Evolutionary conservation across 345 rosid genomes (phyloP).

Genomic region (Linum usitatissimum): DNA sequence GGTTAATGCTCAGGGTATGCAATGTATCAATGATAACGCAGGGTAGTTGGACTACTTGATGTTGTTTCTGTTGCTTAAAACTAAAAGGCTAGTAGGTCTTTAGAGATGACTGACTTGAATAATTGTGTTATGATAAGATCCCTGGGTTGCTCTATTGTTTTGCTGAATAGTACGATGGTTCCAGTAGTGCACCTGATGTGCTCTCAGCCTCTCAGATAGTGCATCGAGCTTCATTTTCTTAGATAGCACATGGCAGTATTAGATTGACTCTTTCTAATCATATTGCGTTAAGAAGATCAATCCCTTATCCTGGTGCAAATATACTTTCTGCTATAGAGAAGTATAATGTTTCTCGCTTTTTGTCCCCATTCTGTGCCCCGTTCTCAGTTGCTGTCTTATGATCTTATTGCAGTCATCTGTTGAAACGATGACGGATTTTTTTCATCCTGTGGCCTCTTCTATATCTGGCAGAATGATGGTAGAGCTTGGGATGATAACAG

Average conservation of each 20-base stretch:
- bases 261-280: not conserved
- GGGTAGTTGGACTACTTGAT: not conserved
- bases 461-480: conserved; percentile 94
- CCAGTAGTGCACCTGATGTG: not conserved
- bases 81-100: not conserved
- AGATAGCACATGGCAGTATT: not conserved
- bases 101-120: not conserved
- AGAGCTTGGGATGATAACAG: conserved; percentile 87
- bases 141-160: not conserved
- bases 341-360: not conserved
- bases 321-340: not conserved
- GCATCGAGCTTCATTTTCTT: not conserved
- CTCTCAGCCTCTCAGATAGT: not conserved
- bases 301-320: not conserved
- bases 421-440: conserved; percentile 59
- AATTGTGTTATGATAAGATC: not conserved
- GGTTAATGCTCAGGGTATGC: too few species aligned
- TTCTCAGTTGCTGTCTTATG: conserved; percentile 5
- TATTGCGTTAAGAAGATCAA: too few species aligned
- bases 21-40: not conserved
- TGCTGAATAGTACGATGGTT: not conserved
- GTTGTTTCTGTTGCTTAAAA: not conserved
- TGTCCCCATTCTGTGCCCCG: not conserved
- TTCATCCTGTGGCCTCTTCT: conserved; percentile 82
- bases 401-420: conserved; percentile 56